Evolutionary conservation across 2,329 filamentous ascomycete genomes (phyloP).

Genomic region (Paraphoma sp.): DNA sequence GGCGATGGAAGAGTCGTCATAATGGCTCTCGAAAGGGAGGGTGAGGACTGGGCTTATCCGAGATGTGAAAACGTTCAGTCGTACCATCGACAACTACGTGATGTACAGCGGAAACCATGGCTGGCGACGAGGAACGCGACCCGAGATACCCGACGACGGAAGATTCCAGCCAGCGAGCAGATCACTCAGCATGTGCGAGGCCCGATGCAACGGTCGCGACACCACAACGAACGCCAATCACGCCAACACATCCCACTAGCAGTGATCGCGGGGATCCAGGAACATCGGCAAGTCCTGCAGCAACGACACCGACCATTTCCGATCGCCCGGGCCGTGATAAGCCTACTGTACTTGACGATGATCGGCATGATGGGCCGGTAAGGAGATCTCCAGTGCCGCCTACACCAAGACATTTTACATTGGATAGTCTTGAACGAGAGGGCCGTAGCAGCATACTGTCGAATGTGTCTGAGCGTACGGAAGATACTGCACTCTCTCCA

Average conservation of each 20-base stretch:
- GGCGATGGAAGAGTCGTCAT: neutral
- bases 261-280: neutral
- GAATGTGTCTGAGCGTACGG: neutral
- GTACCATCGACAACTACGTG: neutral
- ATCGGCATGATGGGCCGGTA: neutral
- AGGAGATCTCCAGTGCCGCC: neutral
- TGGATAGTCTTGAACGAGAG: neutral
- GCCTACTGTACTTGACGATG: neutral
- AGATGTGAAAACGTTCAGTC: neutral
- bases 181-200: neutral
- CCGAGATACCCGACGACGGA: neutral
- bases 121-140: neutral
- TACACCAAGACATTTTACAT: neutral
- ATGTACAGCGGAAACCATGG: neutral
- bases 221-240: neutral
- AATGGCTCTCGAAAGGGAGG: neutral
- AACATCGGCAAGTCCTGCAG: neutral
- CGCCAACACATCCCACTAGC: neutral
- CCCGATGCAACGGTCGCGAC: neutral
- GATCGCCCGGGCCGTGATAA: neutral
- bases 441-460: neutral
- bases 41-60: neutral
- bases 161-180: neutral
- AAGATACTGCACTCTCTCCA: neutral
- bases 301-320: neutral